Conservation (phyloP, 352 stramenopile species). For the Globisporangium takayamanum region DNA sequence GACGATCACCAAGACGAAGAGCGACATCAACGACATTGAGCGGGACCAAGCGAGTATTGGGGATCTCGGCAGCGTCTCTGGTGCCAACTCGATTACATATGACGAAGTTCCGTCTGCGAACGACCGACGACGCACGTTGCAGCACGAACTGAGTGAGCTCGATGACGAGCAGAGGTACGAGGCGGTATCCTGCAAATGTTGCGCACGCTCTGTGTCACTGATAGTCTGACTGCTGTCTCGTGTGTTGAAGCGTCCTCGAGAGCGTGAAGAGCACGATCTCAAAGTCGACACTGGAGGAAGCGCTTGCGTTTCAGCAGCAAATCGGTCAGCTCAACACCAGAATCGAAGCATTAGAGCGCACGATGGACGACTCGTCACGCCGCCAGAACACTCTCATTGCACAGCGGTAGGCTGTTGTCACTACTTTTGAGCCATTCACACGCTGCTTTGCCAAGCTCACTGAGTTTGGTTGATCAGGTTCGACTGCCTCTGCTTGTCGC, state of each 20-base stretch:
- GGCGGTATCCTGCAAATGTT: too few relatives aligned
- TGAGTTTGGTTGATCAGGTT: conserved; percentile 6
- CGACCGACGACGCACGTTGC: not conserved
- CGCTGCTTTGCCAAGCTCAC: not conserved
- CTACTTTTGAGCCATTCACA: not conserved
- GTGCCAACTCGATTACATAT: not conserved
- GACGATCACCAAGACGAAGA: not conserved
- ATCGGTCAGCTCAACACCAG: conserved; percentile 6
- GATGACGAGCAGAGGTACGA: not conserved
- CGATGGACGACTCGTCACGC: conserved; percentile 12
- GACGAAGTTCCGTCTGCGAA: not conserved
- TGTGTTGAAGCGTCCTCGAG: conserved; percentile 1
- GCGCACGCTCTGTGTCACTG: too few relatives aligned
- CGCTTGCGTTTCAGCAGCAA: conserved; percentile 11
- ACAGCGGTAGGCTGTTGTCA: not conserved
- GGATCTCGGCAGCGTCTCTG: not conserved
- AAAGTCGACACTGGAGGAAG: not conserved
- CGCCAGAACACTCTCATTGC: not conserved
- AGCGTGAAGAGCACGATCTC: conserved; percentile 4
- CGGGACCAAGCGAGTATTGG: not conserved
- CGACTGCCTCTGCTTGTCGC: conserved; percentile 3
- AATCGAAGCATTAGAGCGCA: conserved; percentile 13
- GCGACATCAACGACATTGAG: not conserved
- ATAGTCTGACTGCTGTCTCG: not conserved
- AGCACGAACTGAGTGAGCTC: not conserved